These are phyloP conservation scores for Boletus huronensis DNA, from an alignment of 768 basidiomycete genomes.

Conservation along the genomic window DNA sequence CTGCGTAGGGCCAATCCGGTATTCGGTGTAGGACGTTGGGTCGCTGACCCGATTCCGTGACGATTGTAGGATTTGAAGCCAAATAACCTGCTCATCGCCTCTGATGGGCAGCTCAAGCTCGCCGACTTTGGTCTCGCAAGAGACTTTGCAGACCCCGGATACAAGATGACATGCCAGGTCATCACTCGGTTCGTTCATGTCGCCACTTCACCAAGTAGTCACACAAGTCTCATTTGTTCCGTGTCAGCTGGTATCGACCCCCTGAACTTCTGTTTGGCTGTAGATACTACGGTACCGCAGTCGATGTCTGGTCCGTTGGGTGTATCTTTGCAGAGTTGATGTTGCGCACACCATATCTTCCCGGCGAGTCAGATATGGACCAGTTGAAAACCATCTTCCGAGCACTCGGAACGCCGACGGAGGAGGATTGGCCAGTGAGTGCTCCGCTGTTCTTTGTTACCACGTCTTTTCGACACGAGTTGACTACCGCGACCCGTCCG, in stretches of 20 bases:
- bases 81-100: constrained; percentile 93
- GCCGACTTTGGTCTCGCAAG: constrained; percentile 98
- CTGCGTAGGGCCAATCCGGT: constrained; percentile 9
- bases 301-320: constrained; percentile 97
- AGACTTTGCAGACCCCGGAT: constrained; percentile 92
- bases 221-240: neutral
- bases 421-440: constrained; percentile 94
- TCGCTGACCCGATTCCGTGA: constrained; percentile 9
- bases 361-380: constrained; percentile 95
- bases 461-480: neutral
- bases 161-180: constrained; percentile 97
- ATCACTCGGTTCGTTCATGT: constrained; percentile 75
- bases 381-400: constrained; percentile 93
- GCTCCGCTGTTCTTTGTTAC: neutral
- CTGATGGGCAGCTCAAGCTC: constrained; percentile 89
- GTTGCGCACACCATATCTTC: constrained; percentile 91
- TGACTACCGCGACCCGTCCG: neutral
- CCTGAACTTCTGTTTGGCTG: constrained; percentile 92
- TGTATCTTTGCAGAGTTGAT: constrained; percentile 98
- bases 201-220: constrained; percentile 1
- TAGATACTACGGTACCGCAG: constrained; percentile 85
- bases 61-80: constrained; percentile 86
- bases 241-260: constrained; percentile 94
- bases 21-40: neutral
- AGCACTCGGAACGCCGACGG: constrained; percentile 92